phyloP scores from a whole-genome alignment of 1,139 yeast genomes.

The Diutina rugosa region DNA sequence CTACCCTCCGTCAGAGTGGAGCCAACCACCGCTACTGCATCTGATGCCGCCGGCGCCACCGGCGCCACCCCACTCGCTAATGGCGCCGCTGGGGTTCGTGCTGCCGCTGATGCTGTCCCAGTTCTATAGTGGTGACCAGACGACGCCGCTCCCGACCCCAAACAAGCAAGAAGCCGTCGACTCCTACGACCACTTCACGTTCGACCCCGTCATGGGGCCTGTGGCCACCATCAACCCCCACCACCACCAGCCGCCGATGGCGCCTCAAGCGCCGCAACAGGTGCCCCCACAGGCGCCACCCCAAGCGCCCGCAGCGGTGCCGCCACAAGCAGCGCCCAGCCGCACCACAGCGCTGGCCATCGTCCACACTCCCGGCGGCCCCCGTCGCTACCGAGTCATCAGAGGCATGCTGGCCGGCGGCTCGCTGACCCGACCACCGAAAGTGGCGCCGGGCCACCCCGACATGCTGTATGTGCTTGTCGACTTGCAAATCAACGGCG shows the following conservation, averaged over 20 bases:
- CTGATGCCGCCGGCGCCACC: neutral
- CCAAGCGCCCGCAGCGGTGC: neutral
- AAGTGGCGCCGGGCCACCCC: constrained; percentile 17
- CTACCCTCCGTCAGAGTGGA: neutral
- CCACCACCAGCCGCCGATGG: neutral
- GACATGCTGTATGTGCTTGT: constrained; percentile 30
- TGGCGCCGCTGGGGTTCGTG: neutral
- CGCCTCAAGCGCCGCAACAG: too few species aligned
- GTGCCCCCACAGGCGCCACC: neutral
- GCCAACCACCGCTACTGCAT: neutral
- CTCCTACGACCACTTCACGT: neutral
- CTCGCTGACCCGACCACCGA: constrained; percentile 42
- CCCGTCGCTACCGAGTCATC: constrained; percentile 27
- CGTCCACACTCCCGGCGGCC: neutral
- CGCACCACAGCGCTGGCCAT: neutral
- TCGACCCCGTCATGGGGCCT: neutral
- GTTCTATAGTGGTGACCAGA: neutral
- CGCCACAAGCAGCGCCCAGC: neutral
- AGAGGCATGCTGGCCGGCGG: constrained; percentile 53
- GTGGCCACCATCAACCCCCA: neutral
- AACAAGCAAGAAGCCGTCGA: neutral
- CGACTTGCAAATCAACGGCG: constrained; percentile 29
- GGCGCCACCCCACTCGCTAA: neutral
- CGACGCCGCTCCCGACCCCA: neutral
- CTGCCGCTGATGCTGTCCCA: neutral